These are phyloP conservation scores for Boletus sensibilis DNA, from an alignment of 768 basidiomycete genomes.

Conservation along the genomic window DNA sequence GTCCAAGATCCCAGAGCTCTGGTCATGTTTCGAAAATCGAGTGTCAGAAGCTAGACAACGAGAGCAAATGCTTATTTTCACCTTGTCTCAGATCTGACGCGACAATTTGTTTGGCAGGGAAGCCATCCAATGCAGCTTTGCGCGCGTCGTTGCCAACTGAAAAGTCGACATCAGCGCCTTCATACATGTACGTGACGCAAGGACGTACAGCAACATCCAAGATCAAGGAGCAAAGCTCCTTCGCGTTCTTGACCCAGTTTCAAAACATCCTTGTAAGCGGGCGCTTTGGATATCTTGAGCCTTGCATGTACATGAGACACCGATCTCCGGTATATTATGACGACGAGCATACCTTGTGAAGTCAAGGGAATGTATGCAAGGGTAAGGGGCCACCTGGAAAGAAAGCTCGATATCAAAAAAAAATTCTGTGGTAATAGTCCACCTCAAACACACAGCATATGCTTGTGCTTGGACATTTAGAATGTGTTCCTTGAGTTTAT, in stretches of 20 bases:
- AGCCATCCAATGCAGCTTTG: constrained; percentile 43
- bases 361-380: constrained; percentile 20
- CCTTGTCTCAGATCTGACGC: constrained; percentile 41
- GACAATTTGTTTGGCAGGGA: constrained; percentile 37
- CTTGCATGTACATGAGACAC: constrained; percentile 9
- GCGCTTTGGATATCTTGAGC: constrained; percentile 19
- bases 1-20: constrained; percentile 65
- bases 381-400: constrained; percentile 23
- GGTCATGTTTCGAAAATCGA: background rate
- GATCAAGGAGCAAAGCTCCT: constrained; percentile 42
- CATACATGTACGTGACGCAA: background rate
- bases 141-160: constrained; percentile 43
- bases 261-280: constrained; percentile 30
- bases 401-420: background rate
- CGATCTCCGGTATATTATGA: background rate
- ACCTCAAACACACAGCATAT: constrained; percentile 26
- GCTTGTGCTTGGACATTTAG: constrained; percentile 35
- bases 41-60: background rate
- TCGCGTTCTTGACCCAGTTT: constrained; percentile 36
- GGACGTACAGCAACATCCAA: constrained; percentile 44
- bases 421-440: background rate
- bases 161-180: background rate
- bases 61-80: constrained; percentile 8
- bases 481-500: constrained; percentile 33
- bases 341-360: constrained; percentile 17